phyloP scores from a whole-genome alignment of 192 early-diverging fungal species.

The Mortierella alpina region DNA sequence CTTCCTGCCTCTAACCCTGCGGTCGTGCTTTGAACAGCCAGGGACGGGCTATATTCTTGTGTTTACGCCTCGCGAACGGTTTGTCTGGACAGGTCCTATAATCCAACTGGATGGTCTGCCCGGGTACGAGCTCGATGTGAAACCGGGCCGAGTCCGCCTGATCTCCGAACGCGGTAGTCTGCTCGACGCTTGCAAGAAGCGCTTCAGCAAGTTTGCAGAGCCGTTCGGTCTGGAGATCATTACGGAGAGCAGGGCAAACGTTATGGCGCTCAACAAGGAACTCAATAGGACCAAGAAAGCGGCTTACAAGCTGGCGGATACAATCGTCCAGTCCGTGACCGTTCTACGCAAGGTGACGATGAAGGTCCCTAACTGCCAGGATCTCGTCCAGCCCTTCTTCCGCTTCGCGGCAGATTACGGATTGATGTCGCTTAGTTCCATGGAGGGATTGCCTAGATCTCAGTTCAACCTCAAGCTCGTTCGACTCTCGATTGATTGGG shows the following conservation, averaged over 20 bases:
- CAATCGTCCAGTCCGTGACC: constrained; percentile 64
- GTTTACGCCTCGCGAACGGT: constrained; percentile 67
- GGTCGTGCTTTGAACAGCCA: constrained; percentile 58
- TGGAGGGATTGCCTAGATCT: constrained; percentile 59
- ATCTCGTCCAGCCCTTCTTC: constrained; percentile 77
- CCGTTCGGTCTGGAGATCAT: constrained; percentile 57
- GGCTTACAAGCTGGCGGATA: constrained; percentile 64
- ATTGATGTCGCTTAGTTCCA: constrained; percentile 55
- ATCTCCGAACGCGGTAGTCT: constrained; percentile 59
- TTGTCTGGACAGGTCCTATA: constrained; percentile 66
- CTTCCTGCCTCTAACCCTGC: constrained; percentile 60
- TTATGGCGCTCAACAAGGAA: constrained; percentile 65
- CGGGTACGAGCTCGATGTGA: constrained; percentile 61
- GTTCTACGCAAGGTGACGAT: constrained; percentile 63
- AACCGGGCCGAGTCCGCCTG: constrained; percentile 65
- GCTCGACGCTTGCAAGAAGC: constrained; percentile 56
- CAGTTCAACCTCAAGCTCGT: constrained; percentile 75
- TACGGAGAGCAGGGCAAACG: constrained; percentile 67
- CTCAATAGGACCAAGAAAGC: constrained; percentile 69
- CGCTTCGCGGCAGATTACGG: constrained; percentile 80
- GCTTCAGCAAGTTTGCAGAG: constrained; percentile 63
- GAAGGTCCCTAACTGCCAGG: constrained; percentile 60
- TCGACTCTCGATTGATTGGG: constrained; percentile 86
- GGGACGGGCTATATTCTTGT: constrained; percentile 68
- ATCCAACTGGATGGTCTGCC: constrained; percentile 56